Conservation (phyloP, 768 basidiomycete species). For the Tulasnella sp. region DNA sequence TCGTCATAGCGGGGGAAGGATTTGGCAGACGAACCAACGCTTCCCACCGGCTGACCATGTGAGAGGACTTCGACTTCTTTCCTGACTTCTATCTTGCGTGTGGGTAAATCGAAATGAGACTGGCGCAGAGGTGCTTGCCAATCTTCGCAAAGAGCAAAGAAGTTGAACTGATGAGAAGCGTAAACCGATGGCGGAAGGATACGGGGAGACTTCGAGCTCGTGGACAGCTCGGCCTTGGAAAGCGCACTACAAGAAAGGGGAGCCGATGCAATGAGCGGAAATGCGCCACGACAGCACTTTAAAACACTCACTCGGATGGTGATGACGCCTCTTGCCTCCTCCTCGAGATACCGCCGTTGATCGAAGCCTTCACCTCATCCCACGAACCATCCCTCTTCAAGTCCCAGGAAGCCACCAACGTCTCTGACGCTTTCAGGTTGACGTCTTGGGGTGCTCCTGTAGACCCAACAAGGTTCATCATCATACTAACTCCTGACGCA, state of each 20-base stretch:
- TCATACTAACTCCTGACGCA: slow-evolving; percentile 19
- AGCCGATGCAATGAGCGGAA: slow-evolving; percentile 2
- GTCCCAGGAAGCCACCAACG: slow-evolving; percentile 62
- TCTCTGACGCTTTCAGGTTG: slow-evolving; percentile 39
- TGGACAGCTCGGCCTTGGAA: slow-evolving; percentile 78
- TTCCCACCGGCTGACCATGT: slow-evolving; percentile 2
- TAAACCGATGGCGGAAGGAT: slow-evolving; percentile 75
- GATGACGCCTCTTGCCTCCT: not conserved
- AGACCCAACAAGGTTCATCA: slow-evolving; percentile 23
- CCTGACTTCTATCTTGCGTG: slow-evolving; percentile 63
- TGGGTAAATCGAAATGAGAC: slow-evolving; percentile 56
- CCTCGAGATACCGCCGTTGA: not conserved
- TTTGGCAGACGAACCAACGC: not conserved
- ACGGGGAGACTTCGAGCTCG: slow-evolving; percentile 54
- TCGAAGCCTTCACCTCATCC: slow-evolving; percentile 49
- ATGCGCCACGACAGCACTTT: not conserved
- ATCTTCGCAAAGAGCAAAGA: slow-evolving; percentile 64
- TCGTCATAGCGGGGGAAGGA: not conserved
- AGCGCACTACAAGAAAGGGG: slow-evolving; percentile 51
- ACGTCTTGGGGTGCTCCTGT: not conserved
- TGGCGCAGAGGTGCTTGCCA: slow-evolving; percentile 65
- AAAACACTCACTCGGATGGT: slow-evolving; percentile 31
- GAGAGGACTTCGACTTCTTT: slow-evolving; percentile 57
- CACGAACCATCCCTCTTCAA: slow-evolving; percentile 52
- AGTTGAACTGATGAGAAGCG: slow-evolving; percentile 79